A percentile compares a stretch with the other conserved stretches of the same genome.
Conservation (phyloP, 352 stramenopile species). For the Phytophthora palmivora region DNA sequence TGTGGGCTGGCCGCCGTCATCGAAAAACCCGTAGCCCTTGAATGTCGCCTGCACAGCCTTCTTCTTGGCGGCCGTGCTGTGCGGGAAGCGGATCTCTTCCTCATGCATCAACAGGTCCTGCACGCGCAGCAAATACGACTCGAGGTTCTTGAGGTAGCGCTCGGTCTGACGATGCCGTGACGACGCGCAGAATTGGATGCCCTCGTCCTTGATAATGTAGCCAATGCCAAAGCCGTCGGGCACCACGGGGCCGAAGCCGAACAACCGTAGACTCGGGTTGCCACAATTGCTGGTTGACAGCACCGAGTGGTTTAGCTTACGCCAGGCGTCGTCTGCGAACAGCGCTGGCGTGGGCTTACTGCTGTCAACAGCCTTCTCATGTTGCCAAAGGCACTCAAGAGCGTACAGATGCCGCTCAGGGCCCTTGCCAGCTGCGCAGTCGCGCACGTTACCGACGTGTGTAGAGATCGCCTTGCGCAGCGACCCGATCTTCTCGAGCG, state of each 20-base stretch:
- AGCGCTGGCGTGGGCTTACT: slow-evolving; percentile 67
- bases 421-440: slow-evolving; percentile 91
- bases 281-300: slow-evolving; percentile 97
- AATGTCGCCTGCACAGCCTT: slow-evolving; percentile 55
- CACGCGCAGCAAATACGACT: slow-evolving; percentile 80
- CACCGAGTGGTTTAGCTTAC: slow-evolving; percentile 94
- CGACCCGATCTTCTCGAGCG: slow-evolving; percentile 91
- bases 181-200: slow-evolving; percentile 89
- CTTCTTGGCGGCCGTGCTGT: slow-evolving; percentile 60
- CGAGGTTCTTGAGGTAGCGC: slow-evolving; percentile 86
- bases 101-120: slow-evolving; percentile 83
- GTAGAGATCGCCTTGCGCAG: slow-evolving; percentile 84
- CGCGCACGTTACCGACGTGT: slow-evolving; percentile 92
- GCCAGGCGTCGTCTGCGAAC: slow-evolving; percentile 91
- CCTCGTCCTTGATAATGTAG: slow-evolving; percentile 98
- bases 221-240: slow-evolving; percentile 96
- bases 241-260: slow-evolving; percentile 95
- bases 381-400: slow-evolving; percentile 90
- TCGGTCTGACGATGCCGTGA: slow-evolving; percentile 86
- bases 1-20: slow-evolving; percentile 51
- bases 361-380: slow-evolving; percentile 48
- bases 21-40: slow-evolving; percentile 87
- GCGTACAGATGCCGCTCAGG: slow-evolving; percentile 95
- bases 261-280: slow-evolving; percentile 94
- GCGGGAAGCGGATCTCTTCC: slow-evolving; percentile 78